Evolutionary conservation across 1,139 yeast species (phyloP).

Genomic region (Taphrina pruni): DNA sequence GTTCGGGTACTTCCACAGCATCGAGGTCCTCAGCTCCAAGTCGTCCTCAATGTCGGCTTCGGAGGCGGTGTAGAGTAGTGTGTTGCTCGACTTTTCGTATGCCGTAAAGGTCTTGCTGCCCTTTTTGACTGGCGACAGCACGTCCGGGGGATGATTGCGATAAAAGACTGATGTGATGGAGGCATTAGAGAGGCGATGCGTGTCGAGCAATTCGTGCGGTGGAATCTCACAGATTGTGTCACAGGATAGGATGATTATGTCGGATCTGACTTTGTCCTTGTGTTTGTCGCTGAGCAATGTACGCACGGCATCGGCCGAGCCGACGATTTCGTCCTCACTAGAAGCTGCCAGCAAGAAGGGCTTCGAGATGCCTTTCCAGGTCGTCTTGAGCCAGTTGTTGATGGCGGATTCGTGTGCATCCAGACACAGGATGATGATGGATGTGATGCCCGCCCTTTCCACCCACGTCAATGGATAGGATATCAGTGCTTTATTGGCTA

Average conservation of each 20-base stretch:
- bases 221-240: constrained; percentile 91
- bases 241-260: constrained; percentile 85
- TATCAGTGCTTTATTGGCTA: constrained; percentile 90
- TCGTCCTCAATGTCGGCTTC: constrained; percentile 55
- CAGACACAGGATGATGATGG: constrained; percentile 62
- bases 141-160: constrained; percentile 31
- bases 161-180: constrained; percentile 40
- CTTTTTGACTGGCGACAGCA: constrained; percentile 33
- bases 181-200: constrained; percentile 60
- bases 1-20: constrained; percentile 87
- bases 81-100: constrained; percentile 39
- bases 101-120: constrained; percentile 41
- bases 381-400: constrained; percentile 45
- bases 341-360: constrained; percentile 44
- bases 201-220: constrained; percentile 85
- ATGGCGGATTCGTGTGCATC: constrained; percentile 51
- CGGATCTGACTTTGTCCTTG: constrained; percentile 49
- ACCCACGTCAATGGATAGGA: constrained; percentile 93
- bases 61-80: constrained; percentile 47
- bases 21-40: constrained; percentile 77
- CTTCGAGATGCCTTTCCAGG: constrained; percentile 45
- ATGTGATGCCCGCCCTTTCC: constrained; percentile 77
- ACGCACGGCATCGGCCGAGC: constrained; percentile 63
- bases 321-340: constrained; percentile 44
- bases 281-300: constrained; percentile 36